Evolutionary conservation across 495 filamentous ascomycete genomes (phyloP).

Genomic region (Aspergillus haitiensis): DNA sequence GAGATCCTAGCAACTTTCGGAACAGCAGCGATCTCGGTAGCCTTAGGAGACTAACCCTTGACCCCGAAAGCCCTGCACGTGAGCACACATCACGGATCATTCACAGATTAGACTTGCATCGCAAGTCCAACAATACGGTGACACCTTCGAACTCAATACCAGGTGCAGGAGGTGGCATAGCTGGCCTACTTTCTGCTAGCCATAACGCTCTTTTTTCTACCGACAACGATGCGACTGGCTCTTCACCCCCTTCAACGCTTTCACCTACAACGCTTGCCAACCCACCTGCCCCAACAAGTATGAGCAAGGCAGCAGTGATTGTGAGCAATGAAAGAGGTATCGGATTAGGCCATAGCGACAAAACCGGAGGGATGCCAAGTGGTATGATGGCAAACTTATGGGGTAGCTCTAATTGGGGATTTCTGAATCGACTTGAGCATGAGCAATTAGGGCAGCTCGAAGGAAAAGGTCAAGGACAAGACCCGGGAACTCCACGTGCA

Average conservation of each 20-base stretch:
- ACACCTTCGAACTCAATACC: conserved; percentile 37
- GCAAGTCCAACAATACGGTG: conserved; percentile 63
- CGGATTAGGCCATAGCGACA: conserved; percentile 57
- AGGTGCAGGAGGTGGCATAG: conserved; percentile 67
- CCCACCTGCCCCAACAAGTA: conserved; percentile 80
- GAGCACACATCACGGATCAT: conserved; percentile 82
- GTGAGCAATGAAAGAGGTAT: conserved; percentile 74
- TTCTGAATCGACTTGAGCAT: conserved; percentile 63
- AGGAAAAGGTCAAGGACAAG: conserved; percentile 38
- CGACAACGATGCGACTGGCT: conserved; percentile 35
- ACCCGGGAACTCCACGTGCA: conserved; percentile 25
- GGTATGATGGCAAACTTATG: conserved; percentile 90
- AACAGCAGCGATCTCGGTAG: conserved; percentile 69
- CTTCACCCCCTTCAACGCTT: conserved; percentile 59
- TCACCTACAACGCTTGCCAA: conserved; percentile 82
- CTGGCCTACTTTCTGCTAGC: conserved; percentile 82
- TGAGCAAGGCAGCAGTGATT: conserved; percentile 83
- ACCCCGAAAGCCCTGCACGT: conserved; percentile 58
- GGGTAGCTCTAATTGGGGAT: conserved; percentile 83
- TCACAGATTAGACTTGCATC: conserved; percentile 86
- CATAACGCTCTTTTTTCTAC: conserved; percentile 62
- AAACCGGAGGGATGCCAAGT: conserved; percentile 69
- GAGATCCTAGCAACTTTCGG: conserved; percentile 57
- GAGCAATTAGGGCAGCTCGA: conserved; percentile 52
- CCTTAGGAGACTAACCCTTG: conserved; percentile 48